Percentiles rank a stretch among this genome's conserved stretches.
phyloP scores from a whole-genome alignment of 2,329 filamentous ascomycete genomes.

The Aspergillus floridensis region DNA sequence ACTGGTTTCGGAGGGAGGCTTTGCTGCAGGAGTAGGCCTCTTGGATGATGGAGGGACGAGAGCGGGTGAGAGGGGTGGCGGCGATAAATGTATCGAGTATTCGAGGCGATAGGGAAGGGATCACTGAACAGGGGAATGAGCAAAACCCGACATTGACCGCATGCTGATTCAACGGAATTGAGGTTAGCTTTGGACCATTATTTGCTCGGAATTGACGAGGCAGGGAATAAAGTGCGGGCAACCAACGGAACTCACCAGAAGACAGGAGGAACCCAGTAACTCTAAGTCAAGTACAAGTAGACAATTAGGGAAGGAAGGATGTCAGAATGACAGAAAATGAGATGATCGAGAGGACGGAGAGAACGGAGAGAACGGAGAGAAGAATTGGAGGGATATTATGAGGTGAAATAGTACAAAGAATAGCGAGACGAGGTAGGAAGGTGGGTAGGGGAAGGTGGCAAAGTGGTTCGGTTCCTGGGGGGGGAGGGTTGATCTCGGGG shows the following conservation, averaged over 20 bases:
- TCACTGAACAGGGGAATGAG: background rate
- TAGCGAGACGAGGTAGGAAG: conserved; percentile 1
- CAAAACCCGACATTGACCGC: conserved; percentile 12
- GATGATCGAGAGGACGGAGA: background rate
- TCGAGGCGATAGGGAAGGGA: background rate
- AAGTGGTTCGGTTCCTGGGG: conserved; percentile 16
- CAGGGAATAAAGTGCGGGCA: background rate
- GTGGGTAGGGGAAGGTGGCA: conserved; percentile 16
- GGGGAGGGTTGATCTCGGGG: conserved; percentile 12
- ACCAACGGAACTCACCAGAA: background rate
- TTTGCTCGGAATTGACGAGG: conserved; percentile 1
- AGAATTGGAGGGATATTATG: background rate
- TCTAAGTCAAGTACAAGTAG: background rate
- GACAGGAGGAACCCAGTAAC: background rate
- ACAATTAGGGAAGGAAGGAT: background rate
- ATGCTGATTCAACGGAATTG: conserved; percentile 8
- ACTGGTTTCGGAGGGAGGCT: conserved; percentile 1
- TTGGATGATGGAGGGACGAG: background rate
- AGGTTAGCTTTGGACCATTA: conserved; percentile 8
- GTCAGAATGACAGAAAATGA: background rate
- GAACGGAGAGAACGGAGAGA: background rate
- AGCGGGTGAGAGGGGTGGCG: background rate
- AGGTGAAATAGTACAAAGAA: conserved; percentile 3
- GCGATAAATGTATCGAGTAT: background rate
- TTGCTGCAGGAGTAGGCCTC: background rate